Evolutionary conservation across 352 stramenopile genomes (phyloP).

Genomic region (Globisporangium paroecandrum): DNA sequence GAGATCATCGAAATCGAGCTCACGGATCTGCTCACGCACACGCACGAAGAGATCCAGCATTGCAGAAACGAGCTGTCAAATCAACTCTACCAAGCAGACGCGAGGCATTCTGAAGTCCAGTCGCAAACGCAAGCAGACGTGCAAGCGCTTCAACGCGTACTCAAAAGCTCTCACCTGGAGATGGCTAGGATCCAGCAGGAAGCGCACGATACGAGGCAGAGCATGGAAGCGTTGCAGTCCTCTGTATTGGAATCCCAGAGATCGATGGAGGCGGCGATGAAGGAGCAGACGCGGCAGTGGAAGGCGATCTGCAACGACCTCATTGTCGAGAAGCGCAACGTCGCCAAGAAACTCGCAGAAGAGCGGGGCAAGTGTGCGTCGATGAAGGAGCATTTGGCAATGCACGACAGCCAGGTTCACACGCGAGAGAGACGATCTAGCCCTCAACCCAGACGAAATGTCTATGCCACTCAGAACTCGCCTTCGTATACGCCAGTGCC

Average conservation of each 20-base stretch:
- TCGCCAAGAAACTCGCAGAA: conserved; percentile 42
- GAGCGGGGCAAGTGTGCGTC: conserved; percentile 42
- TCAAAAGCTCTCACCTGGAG: conserved; percentile 22
- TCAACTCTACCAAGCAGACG: conserved; percentile 23
- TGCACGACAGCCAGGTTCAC: conserved; percentile 13
- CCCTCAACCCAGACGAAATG: neutral
- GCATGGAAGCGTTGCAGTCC: conserved; percentile 23
- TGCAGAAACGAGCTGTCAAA: conserved; percentile 21
- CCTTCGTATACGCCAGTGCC: neutral
- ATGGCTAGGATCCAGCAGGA: conserved; percentile 31
- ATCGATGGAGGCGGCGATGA: conserved; percentile 30
- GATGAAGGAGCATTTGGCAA: conserved; percentile 35
- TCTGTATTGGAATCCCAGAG: conserved; percentile 25
- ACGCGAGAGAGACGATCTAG: neutral
- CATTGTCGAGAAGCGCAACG: conserved; percentile 35
- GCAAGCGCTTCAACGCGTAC: conserved; percentile 17
- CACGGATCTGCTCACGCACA: conserved; percentile 32
- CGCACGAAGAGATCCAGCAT: conserved; percentile 29
- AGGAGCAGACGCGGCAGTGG: conserved; percentile 39
- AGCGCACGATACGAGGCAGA: conserved; percentile 20
- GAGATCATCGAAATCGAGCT: conserved; percentile 41
- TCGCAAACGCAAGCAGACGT: conserved; percentile 20
- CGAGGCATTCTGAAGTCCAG: conserved; percentile 11
- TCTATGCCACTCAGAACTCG: too few species aligned
- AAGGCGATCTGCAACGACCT: conserved; percentile 44